A percentile compares a stretch with the other conserved stretches of the same genome.
phyloP scores from a whole-genome alignment of 352 stramenopile species.

The Pythium aquatile region DNA sequence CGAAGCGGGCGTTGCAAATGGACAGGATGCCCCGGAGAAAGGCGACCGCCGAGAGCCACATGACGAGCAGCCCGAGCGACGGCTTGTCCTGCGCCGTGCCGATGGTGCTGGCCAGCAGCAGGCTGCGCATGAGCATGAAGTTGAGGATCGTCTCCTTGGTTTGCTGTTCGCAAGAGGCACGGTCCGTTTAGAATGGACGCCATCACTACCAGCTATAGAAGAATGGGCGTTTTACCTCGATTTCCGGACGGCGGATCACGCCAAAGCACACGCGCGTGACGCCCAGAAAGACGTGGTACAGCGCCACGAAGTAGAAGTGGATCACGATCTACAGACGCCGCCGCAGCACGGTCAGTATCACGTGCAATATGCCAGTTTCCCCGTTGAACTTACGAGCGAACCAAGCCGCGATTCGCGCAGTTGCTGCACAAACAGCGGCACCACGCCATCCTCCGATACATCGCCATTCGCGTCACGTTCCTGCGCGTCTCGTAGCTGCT shows the following conservation, averaged over 20 bases:
- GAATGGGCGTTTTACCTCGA: slow-evolving; percentile 34
- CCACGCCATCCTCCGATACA: background rate
- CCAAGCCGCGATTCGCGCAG: slow-evolving; percentile 58
- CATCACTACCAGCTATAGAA: background rate
- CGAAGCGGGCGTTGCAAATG: slow-evolving; percentile 61
- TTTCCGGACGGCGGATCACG: slow-evolving; percentile 45
- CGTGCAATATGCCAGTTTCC: background rate
- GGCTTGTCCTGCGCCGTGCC: slow-evolving; percentile 34
- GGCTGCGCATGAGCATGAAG: slow-evolving; percentile 69
- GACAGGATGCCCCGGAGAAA: slow-evolving; percentile 63
- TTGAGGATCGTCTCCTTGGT: slow-evolving; percentile 80
- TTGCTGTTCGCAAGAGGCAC: slow-evolving; percentile 32
- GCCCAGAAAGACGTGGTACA: slow-evolving; percentile 65
- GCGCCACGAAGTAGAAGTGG: slow-evolving; percentile 65
- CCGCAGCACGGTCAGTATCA: background rate
- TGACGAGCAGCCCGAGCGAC: slow-evolving; percentile 49
- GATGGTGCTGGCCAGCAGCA: slow-evolving; percentile 73
- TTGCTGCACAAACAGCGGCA: slow-evolving; percentile 33
- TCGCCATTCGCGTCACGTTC: background rate
- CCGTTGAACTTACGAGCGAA: slow-evolving; percentile 35
- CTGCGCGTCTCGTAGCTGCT: background rate
- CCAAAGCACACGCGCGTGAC: slow-evolving; percentile 48
- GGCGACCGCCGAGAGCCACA: slow-evolving; percentile 62
- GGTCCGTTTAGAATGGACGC: too few relatives aligned
- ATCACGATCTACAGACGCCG: slow-evolving; percentile 49